Conservation (phyloP, 2,329 filamentous ascomycete genomes). For the Claviceps sp. region DNA sequence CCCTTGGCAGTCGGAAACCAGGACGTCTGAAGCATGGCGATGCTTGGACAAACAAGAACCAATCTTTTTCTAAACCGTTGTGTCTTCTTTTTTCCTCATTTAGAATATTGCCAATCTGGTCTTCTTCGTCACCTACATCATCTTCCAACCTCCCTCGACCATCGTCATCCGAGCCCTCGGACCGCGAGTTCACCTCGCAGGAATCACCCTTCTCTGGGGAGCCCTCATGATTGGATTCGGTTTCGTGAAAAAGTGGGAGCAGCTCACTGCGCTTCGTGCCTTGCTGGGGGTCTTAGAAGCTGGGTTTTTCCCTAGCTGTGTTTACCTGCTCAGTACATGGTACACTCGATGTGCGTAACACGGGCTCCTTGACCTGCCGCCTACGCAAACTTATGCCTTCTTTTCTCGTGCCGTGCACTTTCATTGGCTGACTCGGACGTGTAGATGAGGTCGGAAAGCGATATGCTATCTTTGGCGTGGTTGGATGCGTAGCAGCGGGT, state of each 20-base stretch:
- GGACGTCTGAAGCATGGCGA: too few relatives aligned
- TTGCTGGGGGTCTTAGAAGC: conserved; percentile 52
- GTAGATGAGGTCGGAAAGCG: conserved; percentile 54
- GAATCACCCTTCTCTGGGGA: conserved; percentile 47
- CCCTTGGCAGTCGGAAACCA: too few relatives aligned
- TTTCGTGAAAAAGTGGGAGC: conserved; percentile 38
- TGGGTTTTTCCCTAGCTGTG: conserved; percentile 58
- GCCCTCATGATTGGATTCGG: conserved; percentile 53
- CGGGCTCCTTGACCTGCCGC: too few relatives aligned
- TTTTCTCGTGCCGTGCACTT: conserved; percentile 47
- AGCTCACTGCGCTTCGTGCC: conserved; percentile 41
- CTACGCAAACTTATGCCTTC: background rate
- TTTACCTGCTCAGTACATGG: conserved; percentile 61
- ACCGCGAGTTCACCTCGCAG: conserved; percentile 40
- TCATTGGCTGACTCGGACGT: conserved; percentile 1
- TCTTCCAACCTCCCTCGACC: conserved; percentile 60
- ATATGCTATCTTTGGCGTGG: conserved; percentile 55
- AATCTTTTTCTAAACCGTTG: too few relatives aligned
- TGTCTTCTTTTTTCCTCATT: background rate
- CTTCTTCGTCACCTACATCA: conserved; percentile 61
- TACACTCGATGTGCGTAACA: conserved; percentile 46
- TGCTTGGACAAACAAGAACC: too few relatives aligned
- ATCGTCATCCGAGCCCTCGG: conserved; percentile 55
- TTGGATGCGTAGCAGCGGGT: conserved; percentile 52
- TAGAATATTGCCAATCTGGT: conserved; percentile 54